Base-by-base conservation (phyloP, 345 rosid species). In the Hibiscus mutabilis region DNA sequence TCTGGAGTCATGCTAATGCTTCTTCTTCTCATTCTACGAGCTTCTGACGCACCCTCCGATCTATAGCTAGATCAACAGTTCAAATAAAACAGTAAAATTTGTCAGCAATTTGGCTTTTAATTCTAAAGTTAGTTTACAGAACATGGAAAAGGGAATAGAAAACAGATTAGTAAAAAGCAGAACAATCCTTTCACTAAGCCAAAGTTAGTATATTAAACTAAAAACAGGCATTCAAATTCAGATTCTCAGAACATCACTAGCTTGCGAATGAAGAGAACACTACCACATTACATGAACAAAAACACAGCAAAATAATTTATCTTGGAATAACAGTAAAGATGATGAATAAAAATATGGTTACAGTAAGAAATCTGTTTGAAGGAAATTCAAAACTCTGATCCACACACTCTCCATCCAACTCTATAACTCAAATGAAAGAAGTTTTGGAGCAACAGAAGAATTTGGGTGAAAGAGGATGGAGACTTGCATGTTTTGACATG, bases 1-100 rank as follows among this genome's bases (percentile, higher is more conserved):
- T 92, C 96, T 3, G 98, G 98, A 69, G 99, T 92, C 79, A 95
- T 90, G 82, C 99, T 95, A 66, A 89, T 86, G 87, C 99, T 92
- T 84, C 99, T 86, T 84, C 99, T 89, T 81, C 99, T 87, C 75
- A 90, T 67, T 79, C 97, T 90, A 77, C 89, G 90, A 76, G 91
- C 80, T 77, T 91, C 98, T 77, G 85, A 72, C 68, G 94, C 83
- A 67, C 95, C 98, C 75, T 83, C 98, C 76, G 97, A 92, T 81
- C 89, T 89, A 83, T 74, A 78, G 84, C 84, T 81, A 77, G 56
- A 71, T 21, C 25, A 46, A 67, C 22, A 73, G 61, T 53, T 68
- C 68, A 71, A 67, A 58, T 73, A 61, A 49, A 66, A 68, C 29
- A 71, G 37, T 59, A 63, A 19, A 40, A 67, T 59, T 40, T 29